Conservation (phyloP, 305 asterid genomes). For the Lippia alba region DNA sequence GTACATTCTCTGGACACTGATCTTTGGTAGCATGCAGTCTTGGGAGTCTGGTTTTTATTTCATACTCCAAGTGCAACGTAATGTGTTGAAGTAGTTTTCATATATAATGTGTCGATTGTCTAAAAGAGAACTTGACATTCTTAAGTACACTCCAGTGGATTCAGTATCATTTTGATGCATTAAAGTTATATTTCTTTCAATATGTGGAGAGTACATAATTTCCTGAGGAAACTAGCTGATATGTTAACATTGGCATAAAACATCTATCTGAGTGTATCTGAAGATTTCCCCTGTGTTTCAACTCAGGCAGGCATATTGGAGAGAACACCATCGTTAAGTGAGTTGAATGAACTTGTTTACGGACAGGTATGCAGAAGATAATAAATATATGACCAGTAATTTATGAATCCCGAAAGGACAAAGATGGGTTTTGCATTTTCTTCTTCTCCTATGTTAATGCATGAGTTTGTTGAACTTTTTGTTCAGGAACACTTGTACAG, state of each 20-base stretch:
- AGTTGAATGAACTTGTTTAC: conserved; percentile 81
- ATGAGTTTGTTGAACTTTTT: conserved; percentile 38
- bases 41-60: too few species aligned
- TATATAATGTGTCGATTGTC: too few species aligned
- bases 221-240: conserved; percentile 9
- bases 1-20: too few species aligned
- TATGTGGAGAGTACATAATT: conserved; percentile 11
- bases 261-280: conserved; percentile 28
- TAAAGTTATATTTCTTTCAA: neutral
- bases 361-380: conserved; percentile 73
- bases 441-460: conserved; percentile 27
- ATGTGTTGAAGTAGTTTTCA: too few species aligned
- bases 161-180: conserved; percentile 15
- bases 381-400: conserved; percentile 16
- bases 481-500: conserved; percentile 87
- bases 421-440: conserved; percentile 9
- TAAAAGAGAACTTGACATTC: neutral
- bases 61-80: too few species aligned
- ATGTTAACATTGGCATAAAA: conserved; percentile 23
- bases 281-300: conserved; percentile 32
- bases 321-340: conserved; percentile 92
- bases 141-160: conserved; percentile 3
- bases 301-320: conserved; percentile 78
- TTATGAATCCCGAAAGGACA: conserved; percentile 13
- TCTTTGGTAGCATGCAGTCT: too few species aligned